Evolutionary conservation across 228 moss, liverwort and hornwort species (phyloP), one percentile per base, ranked within the genome.

Genomic region (Sphagnum fallax): DNA sequence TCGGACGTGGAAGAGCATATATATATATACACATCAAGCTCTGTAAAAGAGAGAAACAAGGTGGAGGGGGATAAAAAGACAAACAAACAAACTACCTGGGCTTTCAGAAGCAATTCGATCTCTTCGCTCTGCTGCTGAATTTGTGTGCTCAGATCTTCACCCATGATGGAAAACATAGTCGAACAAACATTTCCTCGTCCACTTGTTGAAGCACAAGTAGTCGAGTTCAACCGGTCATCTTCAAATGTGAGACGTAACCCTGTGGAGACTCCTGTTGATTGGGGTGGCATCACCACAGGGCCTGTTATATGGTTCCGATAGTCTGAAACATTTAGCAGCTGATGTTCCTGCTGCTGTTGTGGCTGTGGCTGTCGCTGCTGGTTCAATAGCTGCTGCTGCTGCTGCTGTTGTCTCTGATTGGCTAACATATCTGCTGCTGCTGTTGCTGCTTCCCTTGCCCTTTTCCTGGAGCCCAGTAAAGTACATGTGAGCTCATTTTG

Each of bases 221-320:
- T 82, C 1, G 95, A 89, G 60, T 89, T 90, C 61, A 92, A 64
- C 0, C 90, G 79, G 62, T 92, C 92, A 47, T 95, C 92, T 61
- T 95, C 90, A 53, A 95, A 95, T 0, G 95, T 76, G 6, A 95
- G 78, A 0, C 92, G 89, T 68, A 95, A 73, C 6, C 95, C 95
- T 0, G 92, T 95, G 2, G 95, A 95, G 6, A 95, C 92, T 6
- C 89, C 80, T 52, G 84, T 86, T 0, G 92, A 81, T 65, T 85
- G 92, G 0, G 92, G 92, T 67, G 89, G 85, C 12, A 89, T 84
- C 5, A 84, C 87, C 4, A 92, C 71, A 63, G 83, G 91, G 52
- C 86, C 81, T 57, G 85, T 89, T 48, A 85, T 89, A 53, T 75
- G 89, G 59, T 84, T 85, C 6, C 83, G 91, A 51, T 90, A 87